Evolutionary conservation across 805 yeast genomes (phyloP), one percentile per base, ranked within the genome.

Genomic region (Debaryomyces hansenii): DNA sequence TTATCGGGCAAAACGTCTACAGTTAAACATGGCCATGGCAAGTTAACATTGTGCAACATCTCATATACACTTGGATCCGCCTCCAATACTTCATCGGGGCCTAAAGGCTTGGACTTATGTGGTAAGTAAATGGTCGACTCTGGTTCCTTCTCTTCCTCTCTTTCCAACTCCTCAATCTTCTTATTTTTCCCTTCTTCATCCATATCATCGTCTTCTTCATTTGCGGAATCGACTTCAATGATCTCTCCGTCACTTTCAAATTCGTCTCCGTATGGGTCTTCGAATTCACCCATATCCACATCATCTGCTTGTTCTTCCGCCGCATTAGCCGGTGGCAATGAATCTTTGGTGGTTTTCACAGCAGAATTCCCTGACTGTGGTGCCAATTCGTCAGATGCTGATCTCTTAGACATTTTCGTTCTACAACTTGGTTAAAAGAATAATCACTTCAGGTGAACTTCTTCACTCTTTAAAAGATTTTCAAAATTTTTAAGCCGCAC

Each of bases 1-100:
- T 75, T 73, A 63, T 94, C 99, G 5, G 96, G 96, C 44, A 94
- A 70, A 16, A 94, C 72, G 61, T 92, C 98, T 49, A 94, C 75
- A 3, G 97, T 90, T 62, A 94, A 71, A 70, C 97, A 90, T 10
- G 99, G 98, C 98, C 98, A 94, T 58, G 96, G 95, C 67, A 92
- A 72, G 65, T 88, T 88, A 49, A 92, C 89, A 58, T 87, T 88
- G 67, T 94, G 99, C 47, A 94, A 72, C 98, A 94, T 94, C 60
- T 92, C 96, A 64, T 94, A 94, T 2, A 92, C 97, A 6, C 90
- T 75, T 38, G 96, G 96, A 69, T 94, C 99, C 1, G 98, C 96
- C 70, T 92, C 97, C 62, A 94, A 76, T 10, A 87, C 95, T 72
- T 94, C 98, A 70, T 90, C 96, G 2, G 96, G 95, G 1, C 97